phyloP scores from a whole-genome alignment of 805 yeast species.

The Sugiyamaella qingdaonensis region DNA sequence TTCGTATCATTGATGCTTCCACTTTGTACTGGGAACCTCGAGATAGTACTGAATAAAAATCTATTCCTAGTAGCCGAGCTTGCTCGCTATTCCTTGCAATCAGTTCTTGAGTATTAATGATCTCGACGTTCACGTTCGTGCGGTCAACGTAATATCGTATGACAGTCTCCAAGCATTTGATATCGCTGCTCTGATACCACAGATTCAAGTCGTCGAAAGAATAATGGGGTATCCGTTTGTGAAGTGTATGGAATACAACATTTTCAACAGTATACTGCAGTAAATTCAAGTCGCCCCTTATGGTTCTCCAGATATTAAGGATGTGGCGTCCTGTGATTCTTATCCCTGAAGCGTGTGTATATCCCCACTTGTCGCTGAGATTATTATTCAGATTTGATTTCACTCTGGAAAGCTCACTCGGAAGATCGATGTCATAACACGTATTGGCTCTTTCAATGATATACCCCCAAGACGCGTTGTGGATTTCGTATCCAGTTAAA shows the following conservation, averaged over 20 bases:
- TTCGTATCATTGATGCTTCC: conserved; percentile 72
- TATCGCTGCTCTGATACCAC: conserved; percentile 35
- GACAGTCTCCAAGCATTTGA: conserved; percentile 27
- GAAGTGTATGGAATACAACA: conserved; percentile 62
- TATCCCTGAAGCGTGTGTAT: conserved; percentile 68
- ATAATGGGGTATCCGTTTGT: conserved; percentile 63
- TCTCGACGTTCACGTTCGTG: conserved; percentile 40
- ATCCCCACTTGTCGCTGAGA: conserved; percentile 65
- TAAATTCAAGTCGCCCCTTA: conserved; percentile 56
- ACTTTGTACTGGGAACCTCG: conserved; percentile 94
- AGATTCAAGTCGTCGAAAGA: conserved; percentile 45
- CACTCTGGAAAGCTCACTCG: conserved; percentile 61
- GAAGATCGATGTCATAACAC: conserved; percentile 48
- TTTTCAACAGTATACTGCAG: conserved; percentile 73
- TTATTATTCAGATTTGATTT: conserved; percentile 32
- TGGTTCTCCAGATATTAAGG: conserved; percentile 77
- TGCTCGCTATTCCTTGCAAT: conserved; percentile 72
- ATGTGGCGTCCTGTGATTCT: conserved; percentile 75
- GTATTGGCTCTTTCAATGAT: conserved; percentile 52
- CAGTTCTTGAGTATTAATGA: conserved; percentile 60
- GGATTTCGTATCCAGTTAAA: conserved; percentile 78
- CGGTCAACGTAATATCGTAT: conserved; percentile 46
- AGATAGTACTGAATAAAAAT: conserved; percentile 79
- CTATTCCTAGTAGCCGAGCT: conserved; percentile 82
- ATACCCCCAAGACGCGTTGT: conserved; percentile 86